Base-by-base conservation (phyloP, 495 filamentous ascomycete genomes). In the Penicillium waksmanii region DNA sequence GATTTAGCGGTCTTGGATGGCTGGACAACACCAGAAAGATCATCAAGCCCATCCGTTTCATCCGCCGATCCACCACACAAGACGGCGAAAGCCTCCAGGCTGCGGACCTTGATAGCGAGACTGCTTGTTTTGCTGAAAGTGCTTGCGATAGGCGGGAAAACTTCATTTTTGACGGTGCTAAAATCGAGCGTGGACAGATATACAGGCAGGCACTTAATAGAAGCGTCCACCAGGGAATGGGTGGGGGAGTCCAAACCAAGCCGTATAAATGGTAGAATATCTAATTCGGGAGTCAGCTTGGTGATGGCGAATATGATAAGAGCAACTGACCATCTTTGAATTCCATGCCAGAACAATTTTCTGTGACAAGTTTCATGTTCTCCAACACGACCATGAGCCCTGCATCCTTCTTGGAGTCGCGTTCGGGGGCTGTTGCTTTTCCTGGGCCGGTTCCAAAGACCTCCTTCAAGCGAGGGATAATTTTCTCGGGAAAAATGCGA, bases 121-220 rank as follows among this genome's bases (percentile, higher is more conserved):
- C 92, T 96, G 69, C 84, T 94, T 6, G 95, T 98, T 65, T 89
- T 92, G 63, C 88, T 91, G 68, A 98, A 98, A 1, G 96, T 93
- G 10, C 80, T 76, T 5, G 95, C 90, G 62, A 98, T 87, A 13
- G 93, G 85, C 0, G 95, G 95, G 67, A 98, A 98, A 0, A 98
- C 80, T 34, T 98, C 93, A 65, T 93, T 92, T 69, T 97, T 98
- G 60, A 97, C 89, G 3, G 95, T 98, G 51, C 88, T 93, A 63
- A 97, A 98, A 67, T 98, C 95, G 11, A 98, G 84, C 17, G 92
- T 85, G 0, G 90, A 87, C 27, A 98, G 76, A 31, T 97, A 80
- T 1, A 80, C 75, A 17, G 90, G 86, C 11, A 98, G 76, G 18
- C 85, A 87, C 52, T 87, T 82, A 18, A 98, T 79, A 10, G 91